These are phyloP conservation scores for Magnolia sinica DNA, from an alignment of 164 flowering plant species.

Conservation along the genomic window DNA sequence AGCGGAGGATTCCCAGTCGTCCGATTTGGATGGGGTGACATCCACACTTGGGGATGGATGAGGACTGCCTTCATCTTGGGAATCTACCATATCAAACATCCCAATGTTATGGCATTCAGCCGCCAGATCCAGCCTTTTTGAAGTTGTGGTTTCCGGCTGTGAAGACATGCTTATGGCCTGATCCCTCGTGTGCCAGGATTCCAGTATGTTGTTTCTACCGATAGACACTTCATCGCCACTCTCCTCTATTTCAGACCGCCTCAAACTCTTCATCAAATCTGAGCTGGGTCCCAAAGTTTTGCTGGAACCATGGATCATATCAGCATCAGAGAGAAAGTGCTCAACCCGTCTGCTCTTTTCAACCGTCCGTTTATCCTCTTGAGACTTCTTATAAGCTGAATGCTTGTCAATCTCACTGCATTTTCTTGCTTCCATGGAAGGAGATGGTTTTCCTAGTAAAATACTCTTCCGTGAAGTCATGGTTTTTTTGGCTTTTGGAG, in stretches of 20 bases:
- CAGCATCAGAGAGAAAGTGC: constrained; percentile 15
- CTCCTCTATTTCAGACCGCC: constrained; percentile 6
- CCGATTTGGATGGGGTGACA: constrained; percentile 16
- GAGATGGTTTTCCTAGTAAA: constrained; percentile 14
- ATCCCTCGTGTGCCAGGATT: constrained; percentile 17
- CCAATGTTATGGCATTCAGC: constrained; percentile 15
- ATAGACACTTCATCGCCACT: neutral
- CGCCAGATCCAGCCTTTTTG: constrained; percentile 11
- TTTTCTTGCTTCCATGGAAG: constrained; percentile 11
- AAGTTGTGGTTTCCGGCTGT: constrained; percentile 15
- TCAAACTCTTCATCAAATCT: constrained; percentile 6
- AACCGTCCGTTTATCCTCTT: constrained; percentile 9
- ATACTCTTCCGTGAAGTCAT: constrained; percentile 23
- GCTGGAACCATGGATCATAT: neutral
- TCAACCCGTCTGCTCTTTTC: constrained; percentile 24
- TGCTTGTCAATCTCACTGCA: constrained; percentile 7
- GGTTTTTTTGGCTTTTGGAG: constrained; percentile 20
- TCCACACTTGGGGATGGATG: neutral
- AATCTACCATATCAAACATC: constrained; percentile 9
- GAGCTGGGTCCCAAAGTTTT: neutral
- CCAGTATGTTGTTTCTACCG: neutral
- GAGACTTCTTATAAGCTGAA: constrained; percentile 20
- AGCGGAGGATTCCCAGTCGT: constrained; percentile 24
- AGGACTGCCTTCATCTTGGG: constrained; percentile 15
- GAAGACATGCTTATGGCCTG: constrained; percentile 2